Evolutionary conservation across 1,139 yeast genomes (phyloP), one percentile per base, ranked within the genome.

Genomic region (Zygosaccharomyces sapae): DNA sequence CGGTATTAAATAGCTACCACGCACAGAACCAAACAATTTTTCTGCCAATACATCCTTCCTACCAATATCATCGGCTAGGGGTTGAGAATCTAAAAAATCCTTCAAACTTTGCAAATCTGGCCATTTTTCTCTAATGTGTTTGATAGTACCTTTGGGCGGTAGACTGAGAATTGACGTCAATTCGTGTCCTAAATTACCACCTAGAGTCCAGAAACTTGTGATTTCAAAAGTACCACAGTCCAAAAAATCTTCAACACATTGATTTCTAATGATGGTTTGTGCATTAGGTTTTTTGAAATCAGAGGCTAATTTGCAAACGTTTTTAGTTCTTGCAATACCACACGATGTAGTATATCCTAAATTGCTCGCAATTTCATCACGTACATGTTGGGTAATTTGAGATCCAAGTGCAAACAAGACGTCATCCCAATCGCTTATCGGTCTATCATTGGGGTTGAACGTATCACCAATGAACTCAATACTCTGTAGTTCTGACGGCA

Each of bases 311-410:
- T 92, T 92, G 2, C 97, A 92, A 19, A 90, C 66, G 2, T 81
- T 76, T 62, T 88, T 88, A 48, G 81, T 86, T 18, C 84, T 70
- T 0, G 87, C 86, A 2, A 92, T 68, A 0, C 98, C 98, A 16
- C 95, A 94, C 0, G 97, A 88, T 0, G 97, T 88, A 0, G 95
- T 87, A 61, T 87, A 92, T 1, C 86, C 84, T 41, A 90, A 70
- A 33, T 74, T 74, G 0, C 70, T 62, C 51, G 70, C 72, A 3
- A 92, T 76, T 18, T 70, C 65, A 12, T 65, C 54, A 35, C 98
- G 70, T 2, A 88, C 67, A 0, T 77, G 72, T 41, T 65, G 66
- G 2, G 86, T 74, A 1, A 82, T 57, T 16, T 73, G 71, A 0
- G 95, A 81, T 0, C 86, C 97, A 0, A 89, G 61, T 18, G 85